Base-by-base conservation (phyloP, 371 early-diverging fungal genomes). In the Spiromyces aspiralis region DNA sequence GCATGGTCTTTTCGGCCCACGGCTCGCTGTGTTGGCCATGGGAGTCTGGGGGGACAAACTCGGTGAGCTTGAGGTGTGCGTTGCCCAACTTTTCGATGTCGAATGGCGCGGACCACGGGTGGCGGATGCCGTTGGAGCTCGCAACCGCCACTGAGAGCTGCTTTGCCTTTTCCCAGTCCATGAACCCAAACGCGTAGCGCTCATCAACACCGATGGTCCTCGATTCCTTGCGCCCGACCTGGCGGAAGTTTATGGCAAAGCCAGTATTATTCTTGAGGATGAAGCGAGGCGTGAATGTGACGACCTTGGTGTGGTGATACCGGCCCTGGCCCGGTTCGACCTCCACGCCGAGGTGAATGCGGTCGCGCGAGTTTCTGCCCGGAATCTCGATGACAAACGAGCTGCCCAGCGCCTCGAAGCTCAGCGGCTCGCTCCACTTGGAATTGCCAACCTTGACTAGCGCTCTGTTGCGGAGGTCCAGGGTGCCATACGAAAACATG, bases 361-460 rank as follows among this genome's bases (percentile, higher is more conserved):
- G 4, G 12, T 23, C 25, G 44, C 35, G 35, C n/a, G 51, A 53
- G 4, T 46, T 20, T 24, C 41, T 24, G 19, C 4, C 23, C 23
- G 81, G 81, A 12, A 94, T 64, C 4, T 74, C 67, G 1, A 93
- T 76, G 47, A 85, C 90, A 53, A 81, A 79, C 2, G 80, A 74
- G 53, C 84, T 86, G 12, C 95, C 95, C 44, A 94, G 85, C 1
- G 93, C 92, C 54, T 95, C 97, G 54, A 97, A 93, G 67, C 92
- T 92, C 47, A 94, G 58, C 0, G 90, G 90, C 61, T 83, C 68
- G 67, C 94, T 93, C 94, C 92, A 93, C 0, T 90, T 88, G 0
- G 91, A 84, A 27, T 77, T 74, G 1, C 70, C 75, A 1, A 84
- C 77, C 57, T 86, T 78, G 26, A 95, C 73, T 47, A 85, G 58